phyloP scores from a whole-genome alignment of 208 protist genomes.

The Wallacemonas sp. region DNA sequence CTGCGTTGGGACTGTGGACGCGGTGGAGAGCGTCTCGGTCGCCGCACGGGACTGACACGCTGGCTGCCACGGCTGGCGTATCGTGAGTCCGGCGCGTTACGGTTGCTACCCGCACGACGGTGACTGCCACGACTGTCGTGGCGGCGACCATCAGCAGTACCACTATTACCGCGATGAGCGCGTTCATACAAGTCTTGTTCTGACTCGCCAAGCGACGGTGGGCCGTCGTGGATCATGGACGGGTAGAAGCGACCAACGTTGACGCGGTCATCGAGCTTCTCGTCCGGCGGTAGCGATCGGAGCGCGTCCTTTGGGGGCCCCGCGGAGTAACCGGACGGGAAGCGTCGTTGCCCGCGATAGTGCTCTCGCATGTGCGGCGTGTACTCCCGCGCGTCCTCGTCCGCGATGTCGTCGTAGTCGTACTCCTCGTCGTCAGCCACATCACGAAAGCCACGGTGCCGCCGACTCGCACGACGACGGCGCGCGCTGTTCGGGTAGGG shows the following conservation, averaged over 20 bases:
- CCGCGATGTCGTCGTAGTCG: background rate
- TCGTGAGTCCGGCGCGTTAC: no score
- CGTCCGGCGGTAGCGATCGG: no score
- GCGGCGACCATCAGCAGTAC: no score
- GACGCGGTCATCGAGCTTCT: background rate
- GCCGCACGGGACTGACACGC: background rate
- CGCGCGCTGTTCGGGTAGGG: background rate
- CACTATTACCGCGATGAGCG: background rate
- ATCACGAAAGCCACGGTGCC: background rate
- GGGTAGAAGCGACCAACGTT: conserved; percentile 13
- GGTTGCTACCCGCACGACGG: no score
- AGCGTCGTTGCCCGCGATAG: conserved; percentile 6
- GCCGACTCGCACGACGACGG: background rate
- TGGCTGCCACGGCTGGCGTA: no score
- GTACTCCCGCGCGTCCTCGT: background rate
- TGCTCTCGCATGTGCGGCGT: background rate
- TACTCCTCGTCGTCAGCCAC: background rate
- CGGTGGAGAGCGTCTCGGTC: background rate
- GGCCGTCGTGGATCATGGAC: background rate
- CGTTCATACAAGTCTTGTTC: background rate
- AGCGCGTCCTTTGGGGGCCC: no score
- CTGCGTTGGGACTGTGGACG: background rate
- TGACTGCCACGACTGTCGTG: no score
- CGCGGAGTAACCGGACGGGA: background rate
- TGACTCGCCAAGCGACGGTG: background rate